Evolutionary conservation across 208 protist species (phyloP).

Genomic region (Angomonas ambiguus): DNA sequence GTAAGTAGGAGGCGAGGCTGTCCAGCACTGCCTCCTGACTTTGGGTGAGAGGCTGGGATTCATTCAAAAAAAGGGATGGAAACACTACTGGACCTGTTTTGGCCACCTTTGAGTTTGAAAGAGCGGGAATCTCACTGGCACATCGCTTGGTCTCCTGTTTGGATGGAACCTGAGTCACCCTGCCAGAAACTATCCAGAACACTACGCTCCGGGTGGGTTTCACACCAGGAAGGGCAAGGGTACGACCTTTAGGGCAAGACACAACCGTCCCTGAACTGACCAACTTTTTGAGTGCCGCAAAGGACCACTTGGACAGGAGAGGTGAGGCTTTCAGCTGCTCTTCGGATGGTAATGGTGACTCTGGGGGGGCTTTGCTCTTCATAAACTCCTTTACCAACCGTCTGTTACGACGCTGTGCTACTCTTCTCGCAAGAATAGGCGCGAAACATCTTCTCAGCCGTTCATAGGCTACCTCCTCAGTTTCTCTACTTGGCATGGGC

Average conservation of each 20-base stretch:
- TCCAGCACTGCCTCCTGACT: conserved; percentile 29
- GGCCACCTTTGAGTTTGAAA: conserved; percentile 12
- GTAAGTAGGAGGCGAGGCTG: conserved; percentile 32
- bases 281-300: conserved; percentile 24
- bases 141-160: conserved; percentile 33
- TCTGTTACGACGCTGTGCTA: not conserved
- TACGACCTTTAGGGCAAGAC: conserved; percentile 24
- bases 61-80: conserved; percentile 19
- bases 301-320: conserved; percentile 45
- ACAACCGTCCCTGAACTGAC: conserved; percentile 21
- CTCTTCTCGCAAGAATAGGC: not conserved
- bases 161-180: conserved; percentile 48
- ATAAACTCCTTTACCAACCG: not conserved
- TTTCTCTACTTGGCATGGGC: too few relatives aligned
- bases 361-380: not conserved
- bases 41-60: conserved; percentile 7
- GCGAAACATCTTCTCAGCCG: not conserved
- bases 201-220: conserved; percentile 26
- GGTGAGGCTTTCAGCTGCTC: conserved; percentile 19
- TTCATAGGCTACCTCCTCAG: not conserved
- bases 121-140: conserved; percentile 20
- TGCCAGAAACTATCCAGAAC: conserved; percentile 62
- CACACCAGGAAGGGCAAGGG: conserved; percentile 41
- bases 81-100: conserved; percentile 31
- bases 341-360: conserved; percentile 7